Evolutionary conservation across 768 basidiomycete genomes (phyloP).

Genomic region (Crassisporium funariophilum): DNA sequence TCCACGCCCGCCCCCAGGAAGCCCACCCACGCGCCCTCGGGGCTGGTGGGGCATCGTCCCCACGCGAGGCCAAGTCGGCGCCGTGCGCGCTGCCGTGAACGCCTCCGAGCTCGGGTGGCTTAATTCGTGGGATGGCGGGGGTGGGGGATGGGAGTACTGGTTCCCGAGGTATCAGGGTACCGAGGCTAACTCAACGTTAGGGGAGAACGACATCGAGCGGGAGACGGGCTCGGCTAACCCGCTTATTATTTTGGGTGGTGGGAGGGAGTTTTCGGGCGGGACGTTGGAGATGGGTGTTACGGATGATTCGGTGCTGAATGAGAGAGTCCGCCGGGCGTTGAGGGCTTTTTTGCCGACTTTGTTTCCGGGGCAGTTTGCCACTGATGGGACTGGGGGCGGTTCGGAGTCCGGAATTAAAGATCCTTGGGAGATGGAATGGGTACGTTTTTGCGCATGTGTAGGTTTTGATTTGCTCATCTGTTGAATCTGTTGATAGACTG

Average conservation of each 20-base stretch:
- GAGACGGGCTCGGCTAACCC: conserved; percentile 42
- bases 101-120: conserved; percentile 40
- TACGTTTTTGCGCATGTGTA: conserved; percentile 29
- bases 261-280: conserved; percentile 45
- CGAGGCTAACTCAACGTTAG: conserved; percentile 18
- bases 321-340: conserved; percentile 47
- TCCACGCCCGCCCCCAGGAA: background rate
- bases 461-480: background rate
- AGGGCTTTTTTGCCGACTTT: conserved; percentile 60
- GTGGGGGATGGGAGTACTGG: conserved; percentile 73
- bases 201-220: too few relatives aligned
- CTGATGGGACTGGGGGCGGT: conserved; percentile 25
- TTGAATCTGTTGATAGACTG: conserved; percentile 51
- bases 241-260: conserved; percentile 76
- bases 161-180: conserved; percentile 57
- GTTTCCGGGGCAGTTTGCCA: conserved; percentile 54
- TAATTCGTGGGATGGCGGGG: conserved; percentile 46
- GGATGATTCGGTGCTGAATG: conserved; percentile 61
- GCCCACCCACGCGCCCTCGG: background rate
- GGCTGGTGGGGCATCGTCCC: conserved; percentile 52
- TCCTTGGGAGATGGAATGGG: conserved; percentile 76
- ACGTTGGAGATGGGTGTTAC: conserved; percentile 50
- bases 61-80: conserved; percentile 68
- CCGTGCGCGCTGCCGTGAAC: conserved; percentile 39
- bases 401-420: too few relatives aligned